Evolutionary conservation across 1,284 basidiomycete species (phyloP).

Genomic region (Kwoniella shivajii): DNA sequence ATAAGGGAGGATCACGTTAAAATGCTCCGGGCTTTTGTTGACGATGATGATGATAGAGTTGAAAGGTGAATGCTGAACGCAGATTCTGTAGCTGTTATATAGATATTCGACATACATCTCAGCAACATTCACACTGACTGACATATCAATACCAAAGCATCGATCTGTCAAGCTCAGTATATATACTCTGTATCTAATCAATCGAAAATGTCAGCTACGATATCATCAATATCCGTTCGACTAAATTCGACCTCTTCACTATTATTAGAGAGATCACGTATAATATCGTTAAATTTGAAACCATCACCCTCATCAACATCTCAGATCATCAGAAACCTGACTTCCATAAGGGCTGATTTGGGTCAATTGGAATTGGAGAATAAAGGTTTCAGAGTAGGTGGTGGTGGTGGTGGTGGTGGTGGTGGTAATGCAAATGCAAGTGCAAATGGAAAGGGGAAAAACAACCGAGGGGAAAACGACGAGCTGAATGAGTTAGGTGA

Average conservation of each 20-base stretch:
- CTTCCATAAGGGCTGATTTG: slow-evolving; percentile 38
- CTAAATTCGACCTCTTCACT: slow-evolving; percentile 50
- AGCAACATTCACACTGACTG: no score
- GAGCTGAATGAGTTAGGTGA: slow-evolving; percentile 32
- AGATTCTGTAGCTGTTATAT: no score
- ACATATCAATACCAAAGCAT: no score
- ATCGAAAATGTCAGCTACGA: slow-evolving; percentile 23
- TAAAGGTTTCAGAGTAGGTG: slow-evolving; percentile 20
- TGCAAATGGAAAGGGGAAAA: slow-evolving; percentile 13
- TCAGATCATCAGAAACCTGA: slow-evolving; percentile 47
- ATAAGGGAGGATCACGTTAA: no score
- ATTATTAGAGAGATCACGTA: slow-evolving; percentile 51
- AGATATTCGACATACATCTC: no score
- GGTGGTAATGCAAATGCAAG: no score
- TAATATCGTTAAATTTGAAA: slow-evolving; percentile 48
- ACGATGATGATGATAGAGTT: no score
- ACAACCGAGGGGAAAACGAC: slow-evolving; percentile 13
- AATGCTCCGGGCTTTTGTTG: no score
- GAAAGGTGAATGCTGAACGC: no score
- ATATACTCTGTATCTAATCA: no score
- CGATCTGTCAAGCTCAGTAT: no score
- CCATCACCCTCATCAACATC: slow-evolving; percentile 44
- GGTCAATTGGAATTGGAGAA: slow-evolving; percentile 30
- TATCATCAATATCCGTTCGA: slow-evolving; percentile 39
- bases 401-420: slow-evolving; percentile 3